Percentiles rank a stretch among this genome's conserved stretches.
Conservation (phyloP, 108 stramenopile genomes). For the Schizochytrium sp. region DNA sequence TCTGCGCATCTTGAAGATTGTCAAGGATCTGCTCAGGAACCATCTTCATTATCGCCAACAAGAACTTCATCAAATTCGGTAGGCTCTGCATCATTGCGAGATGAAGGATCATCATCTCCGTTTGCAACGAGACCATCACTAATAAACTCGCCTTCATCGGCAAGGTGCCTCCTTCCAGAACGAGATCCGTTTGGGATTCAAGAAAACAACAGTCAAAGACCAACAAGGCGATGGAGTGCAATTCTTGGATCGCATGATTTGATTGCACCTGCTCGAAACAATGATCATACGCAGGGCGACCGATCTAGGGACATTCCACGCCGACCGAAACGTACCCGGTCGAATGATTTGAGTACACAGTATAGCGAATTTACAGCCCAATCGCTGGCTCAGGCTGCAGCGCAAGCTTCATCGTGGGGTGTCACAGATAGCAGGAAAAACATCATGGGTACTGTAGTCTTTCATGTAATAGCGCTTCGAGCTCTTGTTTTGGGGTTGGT, state of each 20-base stretch:
- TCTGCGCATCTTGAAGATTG: too few species aligned
- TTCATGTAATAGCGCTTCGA: background rate
- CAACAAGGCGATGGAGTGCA: background rate
- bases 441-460: slow-evolving; percentile 5
- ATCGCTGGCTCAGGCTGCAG: background rate
- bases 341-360: background rate
- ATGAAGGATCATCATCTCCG: too few species aligned
- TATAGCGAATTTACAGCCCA: background rate
- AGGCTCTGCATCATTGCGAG: too few species aligned
- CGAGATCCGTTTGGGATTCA: too few species aligned
- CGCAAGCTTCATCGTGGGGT: background rate
- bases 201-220: too few species aligned
- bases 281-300: background rate
- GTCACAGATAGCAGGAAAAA: background rate
- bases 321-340: background rate
- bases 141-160: too few species aligned
- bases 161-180: too few species aligned
- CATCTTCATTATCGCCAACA: too few species aligned
- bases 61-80: too few species aligned
- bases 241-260: background rate
- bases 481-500: slow-evolving; percentile 1
- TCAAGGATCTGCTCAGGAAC: too few species aligned
- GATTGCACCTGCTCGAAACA: background rate
- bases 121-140: too few species aligned
- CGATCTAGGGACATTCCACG: background rate